Base-by-base conservation (phyloP, 2,329 filamentous ascomycete genomes). In the Lachnellula subtilissima region DNA sequence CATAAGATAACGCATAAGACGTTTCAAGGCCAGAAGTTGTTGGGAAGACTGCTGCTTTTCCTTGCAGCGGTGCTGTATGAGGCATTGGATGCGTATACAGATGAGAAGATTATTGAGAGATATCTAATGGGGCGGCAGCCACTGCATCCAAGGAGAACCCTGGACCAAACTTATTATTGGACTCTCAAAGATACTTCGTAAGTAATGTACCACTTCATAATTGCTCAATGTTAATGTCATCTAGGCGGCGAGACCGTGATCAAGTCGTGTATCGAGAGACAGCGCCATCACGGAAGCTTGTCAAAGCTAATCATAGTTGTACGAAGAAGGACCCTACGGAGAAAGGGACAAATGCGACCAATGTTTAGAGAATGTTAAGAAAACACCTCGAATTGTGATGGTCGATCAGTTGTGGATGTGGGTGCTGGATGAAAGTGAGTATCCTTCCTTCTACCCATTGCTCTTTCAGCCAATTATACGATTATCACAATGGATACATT, bases 151-250 rank as follows among this genome's bases (percentile, higher is more conserved):
- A 68, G 76, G 0, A 64, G 76, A 1, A 78, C 76, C 0, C 65
- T 78, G 0, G 76, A 78, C 43, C 76, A 78, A 55, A 71, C 71
- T 0, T 77, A 76, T 52, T 72, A 73, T 40, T 73, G 70, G 71
- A 72, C 68, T 0, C 60, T 75, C 1, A 65, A 68, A 0, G 68
- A 71, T 9, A 77, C 45, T 22, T 47, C 45, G 45, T 47, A 28
- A 47, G 45, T n/a, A 12, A 9, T 28, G 9, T 4, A 25, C 9
- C 5, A 14, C n/a, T 5, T 17, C 25, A 15, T 22, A 23, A 4
- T 22, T 28, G 23, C n/a, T 47, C 4, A 15, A 25, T 47, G 4
- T 22, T 47, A 17, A 47, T 17, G 14, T 5, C 22, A 12, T 12
- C 74, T 0, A 60, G 66, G 3, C 53, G 61, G 0, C 61, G 75